phyloP scores from a whole-genome alignment of 257 asterid genomes.

The Plantago major region DNA sequence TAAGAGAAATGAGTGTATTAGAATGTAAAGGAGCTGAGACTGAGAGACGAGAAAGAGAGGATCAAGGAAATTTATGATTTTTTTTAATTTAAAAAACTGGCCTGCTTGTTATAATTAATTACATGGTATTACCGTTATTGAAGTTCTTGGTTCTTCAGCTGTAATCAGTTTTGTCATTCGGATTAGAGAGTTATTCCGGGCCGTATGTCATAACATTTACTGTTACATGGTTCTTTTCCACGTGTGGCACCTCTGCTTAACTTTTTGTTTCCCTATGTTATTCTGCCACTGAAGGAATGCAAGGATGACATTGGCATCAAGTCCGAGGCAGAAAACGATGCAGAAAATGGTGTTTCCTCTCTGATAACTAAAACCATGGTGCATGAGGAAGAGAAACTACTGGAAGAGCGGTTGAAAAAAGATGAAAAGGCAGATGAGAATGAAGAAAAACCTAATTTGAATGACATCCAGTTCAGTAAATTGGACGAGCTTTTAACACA shows the following conservation, averaged over 20 bases:
- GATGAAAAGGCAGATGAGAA: slow-evolving; percentile 32
- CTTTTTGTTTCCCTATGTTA: slow-evolving; percentile 6
- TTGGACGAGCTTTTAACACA: slow-evolving; percentile 89
- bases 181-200: no score
- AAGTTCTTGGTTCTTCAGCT: no score
- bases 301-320: slow-evolving; percentile 32
- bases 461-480: slow-evolving; percentile 61
- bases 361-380: slow-evolving; percentile 48
- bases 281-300: slow-evolving; percentile 45
- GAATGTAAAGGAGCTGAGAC: no score
- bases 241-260: background rate
- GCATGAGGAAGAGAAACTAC: slow-evolving; percentile 52
- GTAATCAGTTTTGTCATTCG: no score
- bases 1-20: no score
- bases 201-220: no score
- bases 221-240: no score
- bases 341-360: slow-evolving; percentile 36
- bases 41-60: no score
- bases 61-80: no score
- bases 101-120: no score
- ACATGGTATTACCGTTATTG: no score
- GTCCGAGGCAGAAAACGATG: slow-evolving; percentile 21
- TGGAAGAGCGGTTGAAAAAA: slow-evolving; percentile 49
- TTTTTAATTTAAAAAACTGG: no score
- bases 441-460: slow-evolving; percentile 45